Conservation (phyloP, 345 rosid species). For the Abelmoschus esculentus region DNA sequence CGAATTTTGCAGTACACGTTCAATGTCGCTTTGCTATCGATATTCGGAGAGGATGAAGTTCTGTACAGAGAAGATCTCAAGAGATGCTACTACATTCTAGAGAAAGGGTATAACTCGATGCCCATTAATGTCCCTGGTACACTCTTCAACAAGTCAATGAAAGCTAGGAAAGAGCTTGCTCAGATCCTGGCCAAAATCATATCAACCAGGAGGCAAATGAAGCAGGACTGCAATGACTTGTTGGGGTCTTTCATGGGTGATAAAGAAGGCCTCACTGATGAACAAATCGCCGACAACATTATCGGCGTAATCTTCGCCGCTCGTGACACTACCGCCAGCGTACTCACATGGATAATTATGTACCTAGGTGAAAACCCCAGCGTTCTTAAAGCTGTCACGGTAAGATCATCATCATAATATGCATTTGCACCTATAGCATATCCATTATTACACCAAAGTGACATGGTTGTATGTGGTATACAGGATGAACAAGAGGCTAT, state of each 20-base stretch:
- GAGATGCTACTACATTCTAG: conserved; percentile 83
- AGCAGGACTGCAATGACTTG: conserved; percentile 42
- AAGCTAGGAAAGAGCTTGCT: conserved; percentile 75
- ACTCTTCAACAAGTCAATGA: conserved; percentile 84
- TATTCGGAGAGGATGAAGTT: conserved; percentile 66
- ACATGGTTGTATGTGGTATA: background rate
- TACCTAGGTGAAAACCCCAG: conserved; percentile 63
- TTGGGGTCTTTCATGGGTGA: conserved; percentile 82
- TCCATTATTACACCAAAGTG: background rate
- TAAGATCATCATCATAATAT: conserved; percentile 22
- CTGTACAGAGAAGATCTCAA: conserved; percentile 73
- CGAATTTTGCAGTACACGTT: conserved; percentile 51
- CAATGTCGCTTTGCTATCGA: conserved; percentile 76
- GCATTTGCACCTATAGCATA: background rate
- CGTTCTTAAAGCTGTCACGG: conserved; percentile 70
- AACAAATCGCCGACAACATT: conserved; percentile 82
- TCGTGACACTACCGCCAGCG: conserved; percentile 86
- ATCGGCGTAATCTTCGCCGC: conserved; percentile 92
- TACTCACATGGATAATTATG: conserved; percentile 79
- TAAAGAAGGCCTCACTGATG: conserved; percentile 58
- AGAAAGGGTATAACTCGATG: conserved; percentile 94
- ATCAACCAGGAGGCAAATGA: conserved; percentile 41
- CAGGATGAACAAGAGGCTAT: conserved; percentile 79
- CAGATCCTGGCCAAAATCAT: conserved; percentile 61
- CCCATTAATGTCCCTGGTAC: conserved; percentile 90